Evolutionary conservation across 2,329 filamentous ascomycete species (phyloP), one percentile per base, ranked within the genome.

Genomic region (Cladosporium sphaerospermum): DNA sequence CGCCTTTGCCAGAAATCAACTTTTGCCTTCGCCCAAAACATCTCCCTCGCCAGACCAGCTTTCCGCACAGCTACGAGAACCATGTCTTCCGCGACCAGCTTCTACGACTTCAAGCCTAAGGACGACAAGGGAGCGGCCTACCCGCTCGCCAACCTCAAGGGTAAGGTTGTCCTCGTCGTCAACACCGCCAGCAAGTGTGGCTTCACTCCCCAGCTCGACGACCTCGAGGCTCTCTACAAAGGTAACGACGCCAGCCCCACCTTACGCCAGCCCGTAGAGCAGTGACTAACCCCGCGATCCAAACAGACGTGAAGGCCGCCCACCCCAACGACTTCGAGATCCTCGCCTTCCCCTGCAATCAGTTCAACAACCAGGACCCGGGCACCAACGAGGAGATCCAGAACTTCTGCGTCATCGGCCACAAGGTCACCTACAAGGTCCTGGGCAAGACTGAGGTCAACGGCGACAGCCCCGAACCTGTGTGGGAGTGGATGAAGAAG

Each of bases 181-280:
- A 99, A 99, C 83, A 96, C 92, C 1, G 93, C 93, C 62, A 95
- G 89, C 71, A 96, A 97, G 78, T 99, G 93, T 78, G 92, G 93
- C 71, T 97, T 97, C 82, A 97, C 93, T 2, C 90, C 90, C 10
- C 93, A 99, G 75, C 96, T 93, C 74, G 84, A 82, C 58, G 89
- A 88, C 32, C 87, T 99, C 48, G 91, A 99, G 77, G 85, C 82
- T 67, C 82, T 99, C 59, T 96, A 95, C 82, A 88, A 95, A 60
- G 66, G 68, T 68, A 54, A 9, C 55, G 37, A 41, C 14, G n/a
- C 18, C 45, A 13, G 3, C 36, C 10, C 9, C 8, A 42, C 14
- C 34, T 18, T 39, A 34, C n/a, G 23, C 40, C n/a, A n/a, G 9
- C 33, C 1, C 10, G 16, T 42, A 31, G 3, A 14, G 42, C 28